These are phyloP conservation scores for Colletotrichum lupini DNA, from an alignment of 2,329 filamentous ascomycete genomes.

Conservation along the genomic window DNA sequence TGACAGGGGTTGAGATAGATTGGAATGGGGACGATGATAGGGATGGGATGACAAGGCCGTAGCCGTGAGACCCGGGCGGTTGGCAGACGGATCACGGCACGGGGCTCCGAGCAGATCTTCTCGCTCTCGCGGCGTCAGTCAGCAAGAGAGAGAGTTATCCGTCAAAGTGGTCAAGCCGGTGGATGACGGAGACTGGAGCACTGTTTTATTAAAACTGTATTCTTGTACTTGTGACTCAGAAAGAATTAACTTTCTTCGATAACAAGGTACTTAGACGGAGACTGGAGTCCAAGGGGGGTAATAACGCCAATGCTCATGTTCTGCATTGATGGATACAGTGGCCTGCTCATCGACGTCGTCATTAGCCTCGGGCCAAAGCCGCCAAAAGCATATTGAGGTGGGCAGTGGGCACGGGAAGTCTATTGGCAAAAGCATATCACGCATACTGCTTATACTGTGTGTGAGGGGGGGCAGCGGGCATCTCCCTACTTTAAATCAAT, in stretches of 20 bases:
- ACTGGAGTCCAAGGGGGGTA: not conserved
- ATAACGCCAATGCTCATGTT: not conserved
- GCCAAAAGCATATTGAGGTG: not conserved
- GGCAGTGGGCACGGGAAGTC: slow-evolving; percentile 27
- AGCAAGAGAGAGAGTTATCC: not conserved
- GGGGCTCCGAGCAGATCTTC: not conserved
- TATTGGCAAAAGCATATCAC: slow-evolving; percentile 13
- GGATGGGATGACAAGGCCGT: slow-evolving; percentile 16
- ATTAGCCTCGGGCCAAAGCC: slow-evolving; percentile 3
- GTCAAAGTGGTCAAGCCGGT: not conserved
- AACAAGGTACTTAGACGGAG: no score
- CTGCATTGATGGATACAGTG: slow-evolving; percentile 6
- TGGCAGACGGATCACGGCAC: slow-evolving; percentile 12
- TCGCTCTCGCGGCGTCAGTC: not conserved
- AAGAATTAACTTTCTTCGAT: no score
- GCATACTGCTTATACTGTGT: not conserved
- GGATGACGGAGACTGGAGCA: not conserved
- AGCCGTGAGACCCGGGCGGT: slow-evolving; percentile 11
- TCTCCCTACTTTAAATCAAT: slow-evolving; percentile 21
- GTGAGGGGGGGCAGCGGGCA: not conserved
- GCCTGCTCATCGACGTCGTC: not conserved
- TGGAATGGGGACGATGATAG: not conserved
- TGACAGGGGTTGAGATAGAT: slow-evolving; percentile 13
- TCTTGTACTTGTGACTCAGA: no score
- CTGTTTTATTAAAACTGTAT: no score